Conservation (phyloP, 1,139 yeast genomes). For the Hansenula sp. region DNA sequence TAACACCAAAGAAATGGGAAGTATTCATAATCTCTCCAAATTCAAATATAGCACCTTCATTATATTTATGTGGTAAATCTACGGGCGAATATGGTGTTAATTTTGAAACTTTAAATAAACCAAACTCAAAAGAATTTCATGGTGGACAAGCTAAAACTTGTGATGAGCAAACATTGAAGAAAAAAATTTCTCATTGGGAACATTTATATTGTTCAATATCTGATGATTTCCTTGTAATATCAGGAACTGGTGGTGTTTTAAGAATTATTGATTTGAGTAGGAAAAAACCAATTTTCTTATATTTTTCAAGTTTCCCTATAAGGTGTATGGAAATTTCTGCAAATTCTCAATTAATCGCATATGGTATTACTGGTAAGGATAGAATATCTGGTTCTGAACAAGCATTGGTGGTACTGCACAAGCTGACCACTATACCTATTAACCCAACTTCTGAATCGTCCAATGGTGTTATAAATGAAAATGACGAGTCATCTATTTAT, state of each 20-base stretch:
- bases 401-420: constrained; percentile 72
- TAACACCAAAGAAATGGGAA: constrained; percentile 70
- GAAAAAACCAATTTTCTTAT: constrained; percentile 68
- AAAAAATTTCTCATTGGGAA: constrained; percentile 45
- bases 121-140: constrained; percentile 23
- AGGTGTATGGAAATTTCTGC: constrained; percentile 73
- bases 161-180: constrained; percentile 11
- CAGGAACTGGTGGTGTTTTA: constrained; percentile 72
- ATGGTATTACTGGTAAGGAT: constrained; percentile 81
- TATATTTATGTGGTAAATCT: constrained; percentile 65
- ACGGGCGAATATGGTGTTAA: constrained; percentile 62
- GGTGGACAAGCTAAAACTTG: constrained; percentile 20
- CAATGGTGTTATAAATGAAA: not conserved
- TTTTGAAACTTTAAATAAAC: constrained; percentile 33
- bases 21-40: constrained; percentile 49
- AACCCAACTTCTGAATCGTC: not conserved
- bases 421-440: constrained; percentile 33
- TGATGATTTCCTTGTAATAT: constrained; percentile 54
- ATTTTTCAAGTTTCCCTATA: constrained; percentile 70
- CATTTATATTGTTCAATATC: constrained; percentile 64
- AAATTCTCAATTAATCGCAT: constrained; percentile 62
- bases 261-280: constrained; percentile 57
- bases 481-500: not conserved
- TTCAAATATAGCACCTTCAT: constrained; percentile 45
- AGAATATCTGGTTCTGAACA: constrained; percentile 68